Evolutionary conservation across 495 filamentous ascomycete species (phyloP).

Genomic region (Penicillium steckii): DNA sequence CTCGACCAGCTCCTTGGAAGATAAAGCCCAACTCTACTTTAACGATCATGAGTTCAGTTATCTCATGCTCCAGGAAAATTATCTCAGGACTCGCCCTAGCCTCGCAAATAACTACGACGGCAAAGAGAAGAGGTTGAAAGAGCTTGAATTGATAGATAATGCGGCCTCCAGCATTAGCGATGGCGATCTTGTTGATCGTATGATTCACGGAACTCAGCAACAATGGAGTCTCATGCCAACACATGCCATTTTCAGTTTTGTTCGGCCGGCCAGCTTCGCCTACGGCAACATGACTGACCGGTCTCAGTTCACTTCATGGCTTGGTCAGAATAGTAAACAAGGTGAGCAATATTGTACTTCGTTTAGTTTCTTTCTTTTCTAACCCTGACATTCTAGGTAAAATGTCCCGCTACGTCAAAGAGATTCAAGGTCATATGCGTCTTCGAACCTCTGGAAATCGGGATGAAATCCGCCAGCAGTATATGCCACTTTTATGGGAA

Average conservation of each 20-base stretch:
- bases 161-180: conserved; percentile 96
- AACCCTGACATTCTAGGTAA: conserved; percentile 54
- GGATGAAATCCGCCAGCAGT: conserved; percentile 91
- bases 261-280: conserved; percentile 86
- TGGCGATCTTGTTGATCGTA: conserved; percentile 91
- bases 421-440: conserved; percentile 96
- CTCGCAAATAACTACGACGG: conserved; percentile 56
- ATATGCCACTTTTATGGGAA: conserved; percentile 86
- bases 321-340: conserved; percentile 91
- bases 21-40: conserved; percentile 99
- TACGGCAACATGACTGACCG: conserved; percentile 67
- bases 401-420: conserved; percentile 80
- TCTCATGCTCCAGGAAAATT: conserved; percentile 98
- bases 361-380: conserved; percentile 2
- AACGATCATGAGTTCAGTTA: conserved; percentile 97
- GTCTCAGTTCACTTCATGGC: conserved; percentile 78
- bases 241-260: conserved; percentile 95
- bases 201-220: conserved; percentile 98
- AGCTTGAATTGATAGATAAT: conserved; percentile 77
- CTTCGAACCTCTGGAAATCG: conserved; percentile 89
- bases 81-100: conserved; percentile 76
- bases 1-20: conserved; percentile 83
- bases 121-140: conserved; percentile 70
- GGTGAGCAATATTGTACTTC: conserved; percentile 43
- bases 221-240: conserved; percentile 98